Evolutionary conservation across 1,139 yeast genomes (phyloP).

Genomic region (Suhomyces chickasaworum): DNA sequence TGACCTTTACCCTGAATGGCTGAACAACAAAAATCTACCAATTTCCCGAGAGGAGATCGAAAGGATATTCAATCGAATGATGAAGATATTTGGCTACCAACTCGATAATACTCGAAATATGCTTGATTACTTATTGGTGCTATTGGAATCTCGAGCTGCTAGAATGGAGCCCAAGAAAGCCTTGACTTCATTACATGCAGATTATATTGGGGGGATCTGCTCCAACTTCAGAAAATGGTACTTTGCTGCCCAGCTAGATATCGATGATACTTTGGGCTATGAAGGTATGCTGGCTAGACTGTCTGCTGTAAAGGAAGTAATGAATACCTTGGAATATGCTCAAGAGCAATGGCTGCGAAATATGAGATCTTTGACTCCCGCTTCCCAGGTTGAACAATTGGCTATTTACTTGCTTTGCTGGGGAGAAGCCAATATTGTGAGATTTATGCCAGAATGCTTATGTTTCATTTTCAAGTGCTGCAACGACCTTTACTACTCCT

Average conservation of each 20-base stretch:
- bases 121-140: conserved; percentile 61
- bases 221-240: conserved; percentile 96
- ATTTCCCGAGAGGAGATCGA: conserved; percentile 20
- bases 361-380: conserved; percentile 21
- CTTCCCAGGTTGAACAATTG: conserved; percentile 33
- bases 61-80: conserved; percentile 32
- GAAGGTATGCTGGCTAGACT: conserved; percentile 40
- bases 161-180: conserved; percentile 59
- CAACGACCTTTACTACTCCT: conserved; percentile 24
- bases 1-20: conserved; percentile 67
- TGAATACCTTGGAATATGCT: conserved; percentile 51
- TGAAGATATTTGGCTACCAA: conserved; percentile 69
- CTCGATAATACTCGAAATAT: conserved; percentile 62
- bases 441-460: conserved; percentile 47
- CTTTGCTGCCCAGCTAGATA: conserved; percentile 63
- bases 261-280: conserved; percentile 5
- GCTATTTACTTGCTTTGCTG: conserved; percentile 41
- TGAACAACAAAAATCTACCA: conserved; percentile 27
- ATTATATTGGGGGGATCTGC: conserved; percentile 86
- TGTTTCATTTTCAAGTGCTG: conserved; percentile 42
- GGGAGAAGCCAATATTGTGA: conserved; percentile 48
- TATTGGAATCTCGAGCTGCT: conserved; percentile 71
- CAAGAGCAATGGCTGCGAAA: conserved; percentile 25
- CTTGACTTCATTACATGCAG: conserved; percentile 63
- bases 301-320: neutral